phyloP scores from a whole-genome alignment of 1,139 yeast genomes.

The Debaryomycetaceae sp. region DNA sequence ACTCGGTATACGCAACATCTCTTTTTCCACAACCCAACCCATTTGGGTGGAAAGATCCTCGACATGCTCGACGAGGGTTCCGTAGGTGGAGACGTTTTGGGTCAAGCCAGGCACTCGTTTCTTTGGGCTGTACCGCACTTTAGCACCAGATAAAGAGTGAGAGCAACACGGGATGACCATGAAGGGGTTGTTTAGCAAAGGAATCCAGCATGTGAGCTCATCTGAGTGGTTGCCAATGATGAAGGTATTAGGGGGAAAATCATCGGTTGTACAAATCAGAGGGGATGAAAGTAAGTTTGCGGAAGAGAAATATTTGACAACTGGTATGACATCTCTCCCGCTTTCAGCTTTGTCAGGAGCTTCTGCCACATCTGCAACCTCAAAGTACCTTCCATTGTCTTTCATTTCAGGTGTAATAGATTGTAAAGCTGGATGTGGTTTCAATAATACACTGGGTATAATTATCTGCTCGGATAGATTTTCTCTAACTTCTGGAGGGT shows the following conservation, averaged over 20 bases:
- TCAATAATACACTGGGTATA: conserved; percentile 66
- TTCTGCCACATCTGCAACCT: conserved; percentile 32
- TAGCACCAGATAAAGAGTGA: conserved; percentile 76
- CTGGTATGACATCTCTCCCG: conserved; percentile 19
- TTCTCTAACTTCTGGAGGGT: conserved; percentile 58
- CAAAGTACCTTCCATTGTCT: conserved; percentile 62
- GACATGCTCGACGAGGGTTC: conserved; percentile 81
- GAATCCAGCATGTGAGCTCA: conserved; percentile 94
- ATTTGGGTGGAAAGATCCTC: conserved; percentile 59
- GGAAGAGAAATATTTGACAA: conserved; percentile 46
- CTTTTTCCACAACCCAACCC: conserved; percentile 86
- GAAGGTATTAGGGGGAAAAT: conserved; percentile 68
- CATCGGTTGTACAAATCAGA: conserved; percentile 60
- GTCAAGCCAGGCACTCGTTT: conserved; percentile 9
- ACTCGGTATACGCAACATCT: conserved; percentile 89
- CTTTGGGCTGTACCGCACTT: conserved; percentile 56
- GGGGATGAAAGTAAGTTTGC: conserved; percentile 51
- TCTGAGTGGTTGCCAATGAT: conserved; percentile 94
- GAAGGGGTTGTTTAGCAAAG: conserved; percentile 80
- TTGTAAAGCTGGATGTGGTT: conserved; percentile 63
- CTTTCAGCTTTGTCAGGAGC: conserved; percentile 4
- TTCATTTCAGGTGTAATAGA: conserved; percentile 49
- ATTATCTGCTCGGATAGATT: conserved; percentile 71
- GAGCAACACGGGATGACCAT: conserved; percentile 96
- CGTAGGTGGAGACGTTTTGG: conserved; percentile 59